A percentile compares a stretch with the other conserved stretches of the same genome.
Evolutionary conservation across 768 basidiomycete species (phyloP).

Genomic region (Tulasnella calospora): DNA sequence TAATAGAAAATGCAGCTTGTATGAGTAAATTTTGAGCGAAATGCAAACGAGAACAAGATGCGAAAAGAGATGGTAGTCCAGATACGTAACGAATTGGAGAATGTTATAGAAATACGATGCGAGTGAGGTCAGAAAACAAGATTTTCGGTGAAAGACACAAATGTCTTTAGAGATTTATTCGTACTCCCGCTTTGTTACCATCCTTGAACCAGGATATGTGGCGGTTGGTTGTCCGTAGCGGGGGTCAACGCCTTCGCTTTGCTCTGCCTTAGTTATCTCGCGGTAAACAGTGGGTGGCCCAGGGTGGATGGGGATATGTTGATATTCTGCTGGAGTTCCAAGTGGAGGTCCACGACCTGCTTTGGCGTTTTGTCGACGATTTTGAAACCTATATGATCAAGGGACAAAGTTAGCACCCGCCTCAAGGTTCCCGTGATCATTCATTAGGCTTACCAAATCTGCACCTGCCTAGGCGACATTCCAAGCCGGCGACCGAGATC

Average conservation of each 20-base stretch:
- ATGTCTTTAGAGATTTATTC: not conserved
- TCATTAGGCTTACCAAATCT: conserved; percentile 28
- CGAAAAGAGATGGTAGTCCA: not conserved
- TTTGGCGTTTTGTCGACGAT: conserved; percentile 26
- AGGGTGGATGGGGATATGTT: not conserved
- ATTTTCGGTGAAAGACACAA: not conserved
- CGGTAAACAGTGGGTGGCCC: not conserved
- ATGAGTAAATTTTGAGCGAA: not conserved
- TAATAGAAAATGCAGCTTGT: conserved; percentile 6
- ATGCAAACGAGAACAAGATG: not conserved
- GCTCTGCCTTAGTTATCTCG: not conserved
- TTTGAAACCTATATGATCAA: conserved; percentile 19
- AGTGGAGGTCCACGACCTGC: conserved; percentile 10
- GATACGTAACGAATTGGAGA: not conserved
- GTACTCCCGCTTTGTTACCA: not conserved
- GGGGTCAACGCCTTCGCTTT: not conserved
- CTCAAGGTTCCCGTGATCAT: not conserved
- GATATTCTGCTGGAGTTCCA: not conserved
- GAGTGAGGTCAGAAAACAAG: not conserved
- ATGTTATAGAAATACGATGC: not conserved
- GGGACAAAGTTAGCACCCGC: not conserved
- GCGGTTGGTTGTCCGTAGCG: not conserved
- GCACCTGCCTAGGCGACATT: conserved; percentile 30
- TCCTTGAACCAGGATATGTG: not conserved
- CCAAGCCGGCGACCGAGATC: conserved; percentile 29